phyloP scores from a whole-genome alignment of 2,329 filamentous ascomycete species.

The Fusarium chaquense region DNA sequence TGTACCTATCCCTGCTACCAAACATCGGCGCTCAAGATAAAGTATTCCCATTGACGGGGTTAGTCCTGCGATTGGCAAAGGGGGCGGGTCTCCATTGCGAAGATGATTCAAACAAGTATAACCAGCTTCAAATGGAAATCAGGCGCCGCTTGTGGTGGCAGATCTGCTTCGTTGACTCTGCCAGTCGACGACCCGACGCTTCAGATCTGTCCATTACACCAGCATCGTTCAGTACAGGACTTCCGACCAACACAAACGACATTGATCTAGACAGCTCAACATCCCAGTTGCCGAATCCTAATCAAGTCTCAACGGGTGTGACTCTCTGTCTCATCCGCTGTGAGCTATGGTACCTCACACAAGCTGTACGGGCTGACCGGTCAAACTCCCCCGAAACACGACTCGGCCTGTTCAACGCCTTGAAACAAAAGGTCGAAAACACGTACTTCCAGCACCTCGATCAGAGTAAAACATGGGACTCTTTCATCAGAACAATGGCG shows the following conservation, averaged over 20 bases:
- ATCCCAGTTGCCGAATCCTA: background rate
- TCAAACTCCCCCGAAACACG: slow-evolving; percentile 16
- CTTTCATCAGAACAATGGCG: slow-evolving; percentile 40
- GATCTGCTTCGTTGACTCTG: slow-evolving; percentile 48
- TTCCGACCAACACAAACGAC: slow-evolving; percentile 60
- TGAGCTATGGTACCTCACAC: slow-evolving; percentile 45
- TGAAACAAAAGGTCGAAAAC: slow-evolving; percentile 25
- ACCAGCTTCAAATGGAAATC: slow-evolving; percentile 31
- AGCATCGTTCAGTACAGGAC: slow-evolving; percentile 55
- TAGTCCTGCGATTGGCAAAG: slow-evolving; percentile 44
- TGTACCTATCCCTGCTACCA: slow-evolving; percentile 44
- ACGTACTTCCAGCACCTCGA: slow-evolving; percentile 28
- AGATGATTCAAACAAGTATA: background rate
- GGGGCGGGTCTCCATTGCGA: slow-evolving; percentile 36
- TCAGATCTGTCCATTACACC: slow-evolving; percentile 39
- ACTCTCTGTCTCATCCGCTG: slow-evolving; percentile 45
- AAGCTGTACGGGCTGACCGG: slow-evolving; percentile 22
- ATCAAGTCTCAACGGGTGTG: slow-evolving; percentile 14
- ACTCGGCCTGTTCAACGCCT: slow-evolving; percentile 21
- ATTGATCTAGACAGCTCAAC: background rate
- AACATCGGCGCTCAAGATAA: slow-evolving; percentile 37
- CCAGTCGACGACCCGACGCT: slow-evolving; percentile 17
- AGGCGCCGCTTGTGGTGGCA: slow-evolving; percentile 49
- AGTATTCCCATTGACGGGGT: slow-evolving; percentile 45
- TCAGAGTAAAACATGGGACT: slow-evolving; percentile 17